Percentiles rank a stretch among this genome's conserved stretches.
These are phyloP conservation scores for Tympanopsis confertula DNA, from an alignment of 2,329 filamentous ascomycete genomes.

Conservation along the genomic window DNA sequence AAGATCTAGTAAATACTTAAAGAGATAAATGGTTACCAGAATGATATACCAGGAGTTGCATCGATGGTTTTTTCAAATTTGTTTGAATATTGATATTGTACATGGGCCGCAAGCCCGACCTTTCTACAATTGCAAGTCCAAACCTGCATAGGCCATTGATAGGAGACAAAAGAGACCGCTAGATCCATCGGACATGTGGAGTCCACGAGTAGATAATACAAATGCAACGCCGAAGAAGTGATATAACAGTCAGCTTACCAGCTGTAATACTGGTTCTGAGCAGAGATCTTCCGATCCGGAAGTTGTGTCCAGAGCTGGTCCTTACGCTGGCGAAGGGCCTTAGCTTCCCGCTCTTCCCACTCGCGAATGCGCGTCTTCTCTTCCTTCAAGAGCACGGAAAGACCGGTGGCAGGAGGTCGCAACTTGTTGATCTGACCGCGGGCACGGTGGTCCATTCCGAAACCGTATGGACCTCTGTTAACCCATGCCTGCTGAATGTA, in stretches of 20 bases:
- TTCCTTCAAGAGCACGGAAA: conserved; percentile 80
- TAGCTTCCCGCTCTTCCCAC: conserved; percentile 65
- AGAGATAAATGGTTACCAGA: no score
- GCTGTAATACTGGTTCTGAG: conserved; percentile 79
- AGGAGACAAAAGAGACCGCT: no score
- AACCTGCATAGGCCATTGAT: no score
- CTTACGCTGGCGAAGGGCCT: conserved; percentile 41
- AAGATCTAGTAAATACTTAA: no score
- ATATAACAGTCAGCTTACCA: conserved; percentile 50
- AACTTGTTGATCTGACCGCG: conserved; percentile 44
- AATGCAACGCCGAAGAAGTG: no score
- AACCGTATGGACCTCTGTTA: conserved; percentile 54
- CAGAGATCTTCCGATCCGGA: conserved; percentile 72
- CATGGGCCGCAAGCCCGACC: no score
- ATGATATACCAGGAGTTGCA: no score
- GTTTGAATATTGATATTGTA: no score
- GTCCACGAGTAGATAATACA: no score
- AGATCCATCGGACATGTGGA: no score
- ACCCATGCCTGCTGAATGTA: conserved; percentile 94
- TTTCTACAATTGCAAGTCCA: no score
- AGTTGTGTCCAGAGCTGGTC: conserved; percentile 78
- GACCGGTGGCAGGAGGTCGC: conserved; percentile 12
- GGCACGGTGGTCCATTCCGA: conserved; percentile 59
- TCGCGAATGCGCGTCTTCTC: conserved; percentile 79
- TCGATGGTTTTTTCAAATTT: no score